Evolutionary conservation across 345 rosid species (phyloP).

Genomic region (Eucalyptus melliodora): DNA sequence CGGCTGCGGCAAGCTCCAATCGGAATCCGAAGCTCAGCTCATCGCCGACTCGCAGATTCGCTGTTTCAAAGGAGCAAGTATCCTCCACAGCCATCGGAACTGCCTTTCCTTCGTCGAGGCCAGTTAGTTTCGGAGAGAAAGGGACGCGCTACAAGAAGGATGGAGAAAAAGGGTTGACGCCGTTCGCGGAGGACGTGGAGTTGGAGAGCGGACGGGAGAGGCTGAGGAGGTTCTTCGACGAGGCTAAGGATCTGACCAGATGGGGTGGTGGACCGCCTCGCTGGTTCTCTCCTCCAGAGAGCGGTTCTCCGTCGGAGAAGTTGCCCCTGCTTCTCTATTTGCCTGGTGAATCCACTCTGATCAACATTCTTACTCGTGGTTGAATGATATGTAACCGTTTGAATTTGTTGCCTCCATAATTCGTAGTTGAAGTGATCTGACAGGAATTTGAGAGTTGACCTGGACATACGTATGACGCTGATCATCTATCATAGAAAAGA

Average conservation of each 20-base stretch:
- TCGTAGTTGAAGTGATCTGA: not conserved
- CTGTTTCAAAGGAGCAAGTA: not conserved
- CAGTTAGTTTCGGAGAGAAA: not conserved
- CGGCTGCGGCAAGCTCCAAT: not conserved
- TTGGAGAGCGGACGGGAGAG: not conserved
- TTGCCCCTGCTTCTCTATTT: conserved; percentile 69
- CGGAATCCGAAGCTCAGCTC: not conserved
- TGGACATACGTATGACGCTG: not conserved
- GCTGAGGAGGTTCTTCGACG: conserved; percentile 34
- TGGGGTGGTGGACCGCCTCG: conserved; percentile 50
- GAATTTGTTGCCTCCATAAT: not conserved
- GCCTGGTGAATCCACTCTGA: conserved; percentile 30
- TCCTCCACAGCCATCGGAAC: not conserved
- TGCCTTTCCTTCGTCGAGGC: not conserved
- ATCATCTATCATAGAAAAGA: too few relatives aligned
- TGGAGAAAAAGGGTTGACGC: not conserved
- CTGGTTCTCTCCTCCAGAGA: conserved; percentile 63
- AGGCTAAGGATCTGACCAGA: conserved; percentile 23
- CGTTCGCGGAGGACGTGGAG: not conserved
- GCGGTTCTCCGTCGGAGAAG: conserved; percentile 21
- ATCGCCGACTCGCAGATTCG: not conserved
- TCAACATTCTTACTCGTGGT: not conserved
- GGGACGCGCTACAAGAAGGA: not conserved
- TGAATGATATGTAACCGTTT: not conserved
- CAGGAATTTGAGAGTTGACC: not conserved